Evolutionary conservation across 257 asterid genomes (phyloP).

Genomic region (Solanum pennellii): DNA sequence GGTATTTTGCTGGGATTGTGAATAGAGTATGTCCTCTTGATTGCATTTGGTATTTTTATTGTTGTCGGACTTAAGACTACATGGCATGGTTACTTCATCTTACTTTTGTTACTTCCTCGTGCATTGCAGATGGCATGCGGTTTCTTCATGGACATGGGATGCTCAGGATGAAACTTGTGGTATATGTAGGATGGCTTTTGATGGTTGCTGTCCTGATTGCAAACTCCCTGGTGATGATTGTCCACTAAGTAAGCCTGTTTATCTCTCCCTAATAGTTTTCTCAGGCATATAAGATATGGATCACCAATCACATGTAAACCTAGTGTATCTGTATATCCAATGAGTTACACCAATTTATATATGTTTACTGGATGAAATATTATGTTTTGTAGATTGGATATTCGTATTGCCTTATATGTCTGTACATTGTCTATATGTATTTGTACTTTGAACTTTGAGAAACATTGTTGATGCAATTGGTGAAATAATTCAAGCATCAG

Average conservation of each 20-base stretch:
- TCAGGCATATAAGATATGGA: not conserved
- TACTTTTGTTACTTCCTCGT: not conserved
- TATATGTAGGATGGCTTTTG: slow-evolving; percentile 83
- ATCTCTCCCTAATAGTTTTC: not conserved
- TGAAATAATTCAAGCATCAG: not conserved
- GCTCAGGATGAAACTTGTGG: slow-evolving; percentile 97
- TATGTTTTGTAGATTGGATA: not conserved
- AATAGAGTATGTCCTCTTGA: slow-evolving; percentile 51
- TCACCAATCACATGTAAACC: not conserved
- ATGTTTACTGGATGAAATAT: not conserved
- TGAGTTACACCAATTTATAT: not conserved
- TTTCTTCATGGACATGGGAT: slow-evolving; percentile 97
- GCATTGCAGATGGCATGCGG: slow-evolving; percentile 65
- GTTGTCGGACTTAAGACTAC: not conserved
- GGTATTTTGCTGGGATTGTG: slow-evolving; percentile 11
- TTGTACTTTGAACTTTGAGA: not conserved
- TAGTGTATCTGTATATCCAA: not conserved
- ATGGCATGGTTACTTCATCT: not conserved
- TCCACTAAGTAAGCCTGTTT: slow-evolving; percentile 53
- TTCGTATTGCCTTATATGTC: not conserved
- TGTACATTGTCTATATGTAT: not conserved
- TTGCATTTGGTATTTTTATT: not conserved
- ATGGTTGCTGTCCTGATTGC: slow-evolving; percentile 90
- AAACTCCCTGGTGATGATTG: slow-evolving; percentile 91
- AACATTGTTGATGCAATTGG: not conserved